Evolutionary conservation across 805 yeast genomes (phyloP).

Genomic region (Hanseniaspora jakobsenii): DNA sequence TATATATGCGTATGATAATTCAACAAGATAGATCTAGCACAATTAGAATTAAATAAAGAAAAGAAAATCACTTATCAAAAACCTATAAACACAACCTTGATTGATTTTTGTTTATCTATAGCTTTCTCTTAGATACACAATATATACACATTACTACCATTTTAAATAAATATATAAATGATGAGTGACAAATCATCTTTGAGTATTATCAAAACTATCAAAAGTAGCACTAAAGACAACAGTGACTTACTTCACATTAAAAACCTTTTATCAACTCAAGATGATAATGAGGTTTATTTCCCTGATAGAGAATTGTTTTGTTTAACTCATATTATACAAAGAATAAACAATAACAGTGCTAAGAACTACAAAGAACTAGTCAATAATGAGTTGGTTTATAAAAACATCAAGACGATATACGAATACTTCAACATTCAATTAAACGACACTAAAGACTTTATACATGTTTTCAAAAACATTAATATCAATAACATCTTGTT

Average conservation of each 20-base stretch:
- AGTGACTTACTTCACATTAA: not conserved
- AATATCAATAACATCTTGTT: conserved; percentile 4
- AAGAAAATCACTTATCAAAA: too few species aligned
- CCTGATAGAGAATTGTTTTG: conserved; percentile 47
- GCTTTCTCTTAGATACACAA: too few species aligned
- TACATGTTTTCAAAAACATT: conserved; percentile 1
- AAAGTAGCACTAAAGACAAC: conserved; percentile 8
- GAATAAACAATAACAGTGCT: conserved; percentile 37
- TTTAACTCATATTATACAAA: conserved; percentile 47
- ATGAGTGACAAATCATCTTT: not conserved
- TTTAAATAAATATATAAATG: too few species aligned
- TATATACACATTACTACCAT: too few species aligned
- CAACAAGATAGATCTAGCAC: too few species aligned
- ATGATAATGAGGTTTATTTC: conserved; percentile 29
- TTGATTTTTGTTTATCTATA: too few species aligned
- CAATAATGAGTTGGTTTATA: conserved; percentile 1
- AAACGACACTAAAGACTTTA: not conserved
- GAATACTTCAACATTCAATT: not conserved
- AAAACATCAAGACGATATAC: conserved; percentile 3
- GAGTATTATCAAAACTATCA: conserved; percentile 7
- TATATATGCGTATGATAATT: too few species aligned
- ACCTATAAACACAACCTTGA: too few species aligned
- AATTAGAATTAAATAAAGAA: too few species aligned
- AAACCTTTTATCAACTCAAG: not conserved
- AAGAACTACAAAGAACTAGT: not conserved